Base-by-base conservation (phyloP, 2,329 filamentous ascomycete species). In the Apiospora saccharicola region DNA sequence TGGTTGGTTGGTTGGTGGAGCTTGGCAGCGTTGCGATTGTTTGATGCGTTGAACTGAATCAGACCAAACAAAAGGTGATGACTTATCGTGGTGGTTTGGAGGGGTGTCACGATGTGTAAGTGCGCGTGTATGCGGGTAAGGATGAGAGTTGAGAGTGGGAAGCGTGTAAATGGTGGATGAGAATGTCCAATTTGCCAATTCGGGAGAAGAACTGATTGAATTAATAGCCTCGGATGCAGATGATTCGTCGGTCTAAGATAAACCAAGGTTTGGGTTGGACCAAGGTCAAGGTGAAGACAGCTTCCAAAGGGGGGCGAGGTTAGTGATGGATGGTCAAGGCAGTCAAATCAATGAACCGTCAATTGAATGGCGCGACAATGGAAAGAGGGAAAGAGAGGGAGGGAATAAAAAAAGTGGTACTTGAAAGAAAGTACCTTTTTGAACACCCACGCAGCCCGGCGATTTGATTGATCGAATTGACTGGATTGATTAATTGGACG, bases 1-100 rank as follows among this genome's bases (percentile, higher is more conserved):
- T 74, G 72, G 61, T 41, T 70, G 70, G 44, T 49, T 46, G 43
- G 68, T 64, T 37, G 69, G 69, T 41, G 71, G 73, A 49, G 72
- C 57, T 72, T 64, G 53, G 46, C 37, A 64, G 16, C 14, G 16
- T 68, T 64, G 57, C 30, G 12, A 64, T 41, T 68, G 74, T 74
- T 76, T 77, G 76, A 74, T 77, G 75, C 74, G 74, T 73, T 76
- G 75, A 76, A 77, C 72, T 74, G 67, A 77, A 77, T 75, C 75
- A 76, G 74, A 75, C 74, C 75, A 77, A 76, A 78, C 74, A 69
- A 71, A 64, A 49, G 44, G 69, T 69, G 57, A 68, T 70, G 70
- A 68, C 61, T 71, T 69, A 69, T 73, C 69, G 47, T 69, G 71
- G 74, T 73, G 71, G 57, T 72, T 67, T 68, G 72, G 71, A 72